Conservation (phyloP, 805 yeast genomes). For the Candida orba region DNA sequence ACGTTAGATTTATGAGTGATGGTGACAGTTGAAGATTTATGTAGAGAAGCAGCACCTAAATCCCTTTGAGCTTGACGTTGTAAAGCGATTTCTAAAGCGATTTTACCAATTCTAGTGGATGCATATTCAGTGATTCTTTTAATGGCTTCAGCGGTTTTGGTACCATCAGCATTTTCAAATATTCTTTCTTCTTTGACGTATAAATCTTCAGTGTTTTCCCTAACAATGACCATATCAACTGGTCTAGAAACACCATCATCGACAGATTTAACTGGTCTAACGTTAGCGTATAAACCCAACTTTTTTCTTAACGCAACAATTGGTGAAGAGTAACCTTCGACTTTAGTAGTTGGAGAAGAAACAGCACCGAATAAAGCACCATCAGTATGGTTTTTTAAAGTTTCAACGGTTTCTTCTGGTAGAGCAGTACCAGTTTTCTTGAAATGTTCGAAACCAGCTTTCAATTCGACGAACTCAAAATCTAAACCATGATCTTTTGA, state of each 20-base stretch:
- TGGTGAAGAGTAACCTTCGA: constrained; percentile 95
- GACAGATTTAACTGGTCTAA: constrained; percentile 94
- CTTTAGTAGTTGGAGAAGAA: constrained; percentile 88
- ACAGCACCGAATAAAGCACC: constrained; percentile 99
- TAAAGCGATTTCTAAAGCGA: constrained; percentile 88
- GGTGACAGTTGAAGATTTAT: constrained; percentile 59
- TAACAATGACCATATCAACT: constrained; percentile 94
- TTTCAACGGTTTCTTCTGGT: constrained; percentile 84
- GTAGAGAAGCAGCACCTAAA: constrained; percentile 47
- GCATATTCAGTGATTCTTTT: constrained; percentile 92
- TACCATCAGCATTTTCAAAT: constrained; percentile 70
- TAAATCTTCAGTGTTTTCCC: constrained; percentile 97
- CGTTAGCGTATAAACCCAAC: constrained; percentile 91
- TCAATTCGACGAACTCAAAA: constrained; percentile 80
- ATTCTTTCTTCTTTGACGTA: constrained; percentile 90
- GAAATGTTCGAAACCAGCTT: constrained; percentile 94
- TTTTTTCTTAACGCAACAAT: constrained; percentile 97
- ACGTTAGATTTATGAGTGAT: constrained; percentile 97
- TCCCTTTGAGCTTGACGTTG: constrained; percentile 80
- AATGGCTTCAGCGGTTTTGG: constrained; percentile 92
- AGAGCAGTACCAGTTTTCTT: constrained; percentile 92
- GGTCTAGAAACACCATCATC: constrained; percentile 70
- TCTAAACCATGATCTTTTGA: constrained; percentile 68
- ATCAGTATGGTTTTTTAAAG: constrained; percentile 75
- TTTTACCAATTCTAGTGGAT: constrained; percentile 75